Evolutionary conservation across 2,329 filamentous ascomycete species (phyloP), one percentile per base, ranked within the genome.

Genomic region (Xylariaceae sp.): DNA sequence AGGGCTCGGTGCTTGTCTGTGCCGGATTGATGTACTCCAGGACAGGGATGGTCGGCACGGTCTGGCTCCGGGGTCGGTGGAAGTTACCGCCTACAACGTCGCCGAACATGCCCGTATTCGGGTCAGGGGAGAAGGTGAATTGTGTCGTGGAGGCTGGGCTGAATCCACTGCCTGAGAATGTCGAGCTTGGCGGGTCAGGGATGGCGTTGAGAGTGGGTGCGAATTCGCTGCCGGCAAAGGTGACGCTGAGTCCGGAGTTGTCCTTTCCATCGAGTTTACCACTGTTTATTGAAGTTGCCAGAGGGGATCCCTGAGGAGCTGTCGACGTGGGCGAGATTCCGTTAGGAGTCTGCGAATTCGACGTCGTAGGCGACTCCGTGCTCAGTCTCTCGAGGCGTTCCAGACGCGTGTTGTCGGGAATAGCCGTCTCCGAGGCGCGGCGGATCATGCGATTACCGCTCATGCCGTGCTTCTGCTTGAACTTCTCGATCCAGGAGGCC

Each of bases 401-500:
- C 63, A 82, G 76, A 56, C 83, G 81, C 23, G 82, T 82, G 60
- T 81, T 84, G 67, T 90, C 88, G 0, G 86, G 82, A 56, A 92
- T 88, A 71, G 90, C 92, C 44, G 86, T 82, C 71, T 87, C 84
- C 2, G 84, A 87, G 5, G 83, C 83, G 57, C 84, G 76, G 50
- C 84, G 77, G 62, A 79, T 77, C 44, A 85, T 69, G 61, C 77
- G 80, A n/a, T 76, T 80, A 13, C 75, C 78, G 13, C 68, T 77
- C 57, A 84, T 76, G 35, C 76, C 86, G 72, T 96, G 88, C 76
- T 93, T 96, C 71, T 91, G 85, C 78, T 97, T 96, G 79, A 97
- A 97, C 72, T 94, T 95, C 70, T 96, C 91, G 39, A 97, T 81
- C 92, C 93, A 97, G 66, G 81, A 86, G 35, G 84, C 79, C 66